phyloP scores from a whole-genome alignment of 202 grass and related monocot genomes.

The Bolboschoenoplectus hybrid region DNA sequence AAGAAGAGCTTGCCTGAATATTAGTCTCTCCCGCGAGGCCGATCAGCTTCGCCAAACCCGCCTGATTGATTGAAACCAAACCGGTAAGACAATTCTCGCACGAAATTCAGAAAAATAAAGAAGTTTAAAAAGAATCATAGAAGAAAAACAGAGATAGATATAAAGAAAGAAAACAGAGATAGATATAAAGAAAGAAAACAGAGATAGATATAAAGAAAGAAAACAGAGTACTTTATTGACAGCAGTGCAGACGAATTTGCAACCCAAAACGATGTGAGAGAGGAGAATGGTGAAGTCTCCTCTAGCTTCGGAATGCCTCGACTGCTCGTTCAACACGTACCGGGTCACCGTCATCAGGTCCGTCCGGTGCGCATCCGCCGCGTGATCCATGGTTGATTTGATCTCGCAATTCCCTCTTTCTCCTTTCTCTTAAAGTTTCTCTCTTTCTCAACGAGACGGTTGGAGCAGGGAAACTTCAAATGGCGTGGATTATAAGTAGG shows the following conservation, averaged over 20 bases:
- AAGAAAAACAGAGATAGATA: neutral
- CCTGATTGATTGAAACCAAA: conserved; percentile 46
- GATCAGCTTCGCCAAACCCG: conserved; percentile 82
- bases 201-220: too few relatives aligned
- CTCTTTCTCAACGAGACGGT: neutral
- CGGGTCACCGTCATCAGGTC: conserved; percentile 97
- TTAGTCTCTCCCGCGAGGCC: conserved; percentile 92
- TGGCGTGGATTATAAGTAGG: conserved; percentile 40
- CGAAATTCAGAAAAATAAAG: neutral
- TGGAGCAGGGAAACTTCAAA: conserved; percentile 28
- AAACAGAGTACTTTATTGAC: conserved; percentile 70
- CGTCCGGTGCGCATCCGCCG: conserved; percentile 73
- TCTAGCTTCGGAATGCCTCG: conserved; percentile 65
- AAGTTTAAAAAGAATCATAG: conserved; percentile 4
- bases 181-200: neutral
- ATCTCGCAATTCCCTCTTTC: neutral
- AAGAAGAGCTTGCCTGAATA: conserved; percentile 61
- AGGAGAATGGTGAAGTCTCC: conserved; percentile 98
- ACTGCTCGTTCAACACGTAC: conserved; percentile 96
- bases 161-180: neutral
- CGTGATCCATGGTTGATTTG: conserved; percentile 65
- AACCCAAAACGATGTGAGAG: conserved; percentile 96
- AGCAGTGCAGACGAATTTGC: conserved; percentile 96
- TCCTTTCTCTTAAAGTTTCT: neutral
- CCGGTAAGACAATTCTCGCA: neutral